These are phyloP conservation scores for Penicillium sp. DNA, from an alignment of 2,329 filamentous ascomycete genomes.

Conservation along the genomic window DNA sequence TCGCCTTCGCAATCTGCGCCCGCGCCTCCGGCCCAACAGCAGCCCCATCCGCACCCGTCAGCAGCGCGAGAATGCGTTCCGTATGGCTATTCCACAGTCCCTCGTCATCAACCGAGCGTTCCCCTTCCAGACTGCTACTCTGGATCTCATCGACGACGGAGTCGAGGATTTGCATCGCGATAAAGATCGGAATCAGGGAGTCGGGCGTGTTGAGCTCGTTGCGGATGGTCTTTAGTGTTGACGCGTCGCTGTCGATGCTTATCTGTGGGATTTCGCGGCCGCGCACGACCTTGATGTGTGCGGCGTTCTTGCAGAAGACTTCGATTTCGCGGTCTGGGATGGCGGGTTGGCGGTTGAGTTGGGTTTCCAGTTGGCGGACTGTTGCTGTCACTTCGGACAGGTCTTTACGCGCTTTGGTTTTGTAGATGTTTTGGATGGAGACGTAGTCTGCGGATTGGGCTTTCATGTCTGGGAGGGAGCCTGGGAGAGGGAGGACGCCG, in stretches of 20 bases:
- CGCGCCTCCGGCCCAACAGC: conserved; percentile 49
- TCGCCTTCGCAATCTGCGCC: conserved; percentile 52
- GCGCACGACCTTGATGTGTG: conserved; percentile 84
- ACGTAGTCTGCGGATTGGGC: conserved; percentile 88
- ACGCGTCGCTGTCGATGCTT: conserved; percentile 31
- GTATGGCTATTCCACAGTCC: conserved; percentile 32
- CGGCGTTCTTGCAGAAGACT: conserved; percentile 90
- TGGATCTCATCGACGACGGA: conserved; percentile 55
- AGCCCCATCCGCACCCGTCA: conserved; percentile 42
- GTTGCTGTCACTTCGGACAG: conserved; percentile 66
- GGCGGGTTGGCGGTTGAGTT: conserved; percentile 45
- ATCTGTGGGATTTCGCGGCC: conserved; percentile 55
- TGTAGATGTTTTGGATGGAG: conserved; percentile 87
- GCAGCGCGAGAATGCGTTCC: conserved; percentile 27
- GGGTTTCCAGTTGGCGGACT: conserved; percentile 56
- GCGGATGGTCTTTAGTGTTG: conserved; percentile 44
- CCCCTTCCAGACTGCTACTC: conserved; percentile 22
- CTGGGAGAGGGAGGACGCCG: conserved; percentile 73
- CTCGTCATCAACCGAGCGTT: conserved; percentile 33
- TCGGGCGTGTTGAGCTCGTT: conserved; percentile 47
- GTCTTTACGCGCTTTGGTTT: conserved; percentile 76
- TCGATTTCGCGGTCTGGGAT: conserved; percentile 75
- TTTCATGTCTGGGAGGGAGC: conserved; percentile 95
- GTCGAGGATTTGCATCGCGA: conserved; percentile 55
- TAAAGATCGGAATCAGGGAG: conserved; percentile 63